Conservation (phyloP, 208 protist genomes). For the Leishmania martiniquensis region DNA sequence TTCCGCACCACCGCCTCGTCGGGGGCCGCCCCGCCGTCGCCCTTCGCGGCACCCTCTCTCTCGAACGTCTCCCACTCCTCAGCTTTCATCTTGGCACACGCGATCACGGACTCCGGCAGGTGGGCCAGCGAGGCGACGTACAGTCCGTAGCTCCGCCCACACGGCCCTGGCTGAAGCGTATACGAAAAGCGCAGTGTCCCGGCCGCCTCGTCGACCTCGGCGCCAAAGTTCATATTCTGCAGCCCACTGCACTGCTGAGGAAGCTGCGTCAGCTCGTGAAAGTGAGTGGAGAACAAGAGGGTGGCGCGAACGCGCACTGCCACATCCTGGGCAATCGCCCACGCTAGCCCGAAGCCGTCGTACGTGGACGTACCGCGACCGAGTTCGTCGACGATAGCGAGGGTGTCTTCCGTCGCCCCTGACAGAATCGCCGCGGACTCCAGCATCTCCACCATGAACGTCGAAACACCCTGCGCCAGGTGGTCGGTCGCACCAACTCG, state of each 20-base stretch:
- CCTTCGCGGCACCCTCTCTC: slow-evolving; percentile 7
- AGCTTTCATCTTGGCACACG: slow-evolving; percentile 78
- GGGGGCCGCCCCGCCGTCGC: neutral
- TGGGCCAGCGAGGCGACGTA: slow-evolving; percentile 92
- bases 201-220: slow-evolving; percentile 61
- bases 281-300: slow-evolving; percentile 99
- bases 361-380: slow-evolving; percentile 99
- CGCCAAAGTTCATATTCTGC: slow-evolving; percentile 88
- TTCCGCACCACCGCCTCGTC: slow-evolving; percentile 38
- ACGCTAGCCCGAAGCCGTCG: slow-evolving; percentile 99
- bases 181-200: slow-evolving; percentile 90
- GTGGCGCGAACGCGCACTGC: slow-evolving; percentile 77
- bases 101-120: slow-evolving; percentile 84
- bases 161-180: slow-evolving; percentile 82
- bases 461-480: slow-evolving; percentile 95
- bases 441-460: slow-evolving; percentile 99
- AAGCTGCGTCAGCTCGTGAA: slow-evolving; percentile 99
- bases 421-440: slow-evolving; percentile 97
- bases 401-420: slow-evolving; percentile 93
- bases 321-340: slow-evolving; percentile 98
- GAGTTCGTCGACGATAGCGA: slow-evolving; percentile 99
- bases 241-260: slow-evolving; percentile 49
- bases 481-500: slow-evolving; percentile 99
- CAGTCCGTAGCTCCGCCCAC: slow-evolving; percentile 92
- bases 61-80: slow-evolving; percentile 89